Conservation (phyloP, 164 flowering plant genomes). For the Houttuynia cordata region DNA sequence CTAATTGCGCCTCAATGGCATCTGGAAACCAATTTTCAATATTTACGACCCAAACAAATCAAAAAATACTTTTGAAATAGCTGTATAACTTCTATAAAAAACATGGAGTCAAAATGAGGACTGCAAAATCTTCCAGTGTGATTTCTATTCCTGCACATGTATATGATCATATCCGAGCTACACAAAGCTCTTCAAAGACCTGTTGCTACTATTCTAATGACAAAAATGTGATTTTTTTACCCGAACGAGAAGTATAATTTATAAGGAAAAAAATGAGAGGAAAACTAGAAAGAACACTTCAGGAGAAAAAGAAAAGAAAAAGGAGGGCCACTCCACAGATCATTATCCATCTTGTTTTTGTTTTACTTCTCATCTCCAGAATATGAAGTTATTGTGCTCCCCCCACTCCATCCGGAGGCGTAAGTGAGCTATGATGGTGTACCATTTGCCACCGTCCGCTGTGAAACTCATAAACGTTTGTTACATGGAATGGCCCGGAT, state of each 20-base stretch:
- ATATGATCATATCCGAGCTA: not conserved
- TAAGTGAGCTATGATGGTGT: constrained; percentile 81
- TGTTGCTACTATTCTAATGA: not conserved
- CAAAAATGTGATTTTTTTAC: too few species aligned
- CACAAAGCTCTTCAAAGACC: not conserved
- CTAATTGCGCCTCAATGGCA: too few species aligned
- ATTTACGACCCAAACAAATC: too few species aligned
- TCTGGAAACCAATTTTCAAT: too few species aligned
- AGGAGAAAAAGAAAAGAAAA: not conserved
- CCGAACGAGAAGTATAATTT: not conserved
- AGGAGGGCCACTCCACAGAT: not conserved
- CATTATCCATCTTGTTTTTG: not conserved
- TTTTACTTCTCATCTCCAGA: not conserved
- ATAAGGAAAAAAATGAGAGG: not conserved
- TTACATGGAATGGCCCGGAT: constrained; percentile 47
- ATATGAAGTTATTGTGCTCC: constrained; percentile 4
- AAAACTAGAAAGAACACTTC: not conserved
- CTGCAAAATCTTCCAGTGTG: not conserved
- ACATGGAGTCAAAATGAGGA: not conserved
- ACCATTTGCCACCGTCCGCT: constrained; percentile 81
- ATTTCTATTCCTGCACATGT: not conserved
- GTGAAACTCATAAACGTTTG: constrained; percentile 78
- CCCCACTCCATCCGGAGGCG: constrained; percentile 36
- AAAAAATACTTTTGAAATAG: not conserved
- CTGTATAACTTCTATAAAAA: not conserved